Base-by-base conservation (phyloP, 164 flowering plant genomes). In the Aristolochia contorta region DNA sequence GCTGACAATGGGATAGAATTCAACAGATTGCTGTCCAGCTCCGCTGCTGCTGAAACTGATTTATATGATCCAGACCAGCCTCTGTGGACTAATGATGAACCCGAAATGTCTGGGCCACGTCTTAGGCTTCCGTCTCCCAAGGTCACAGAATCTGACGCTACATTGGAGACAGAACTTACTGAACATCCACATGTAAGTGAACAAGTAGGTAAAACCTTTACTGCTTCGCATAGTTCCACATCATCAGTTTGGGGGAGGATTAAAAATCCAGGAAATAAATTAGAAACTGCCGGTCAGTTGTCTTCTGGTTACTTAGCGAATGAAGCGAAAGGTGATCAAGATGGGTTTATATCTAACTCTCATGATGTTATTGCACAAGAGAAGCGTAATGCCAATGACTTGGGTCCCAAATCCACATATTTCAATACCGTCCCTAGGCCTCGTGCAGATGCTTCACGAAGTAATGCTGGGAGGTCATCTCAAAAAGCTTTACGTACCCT, bases 11-110 rank as follows among this genome's bases (percentile, higher is more conserved):
- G 66, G 24, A 54, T 72, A 21, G 73, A 75, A 60, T 66, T 74
- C 65, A 75, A 72, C 66, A 78, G 77, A 65, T 54, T 70, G 48
- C 65, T 70, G 50, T 56, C 77, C 54, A 71, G 68, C 69, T 56
- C 79, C 69, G 65, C 71, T 61, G 69, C 60, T 66, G 77, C 65
- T 71, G 91, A 78, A 68, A 75, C 84, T 63, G 99, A 93, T 72
- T 72, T 86, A 4, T 93, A 93, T 72, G 96, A 93, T 79, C 99
- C 99, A 66, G 99, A 93, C 76, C 92, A 93, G 75, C 99, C 96
- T 57, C 61, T 86, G 37, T 88, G 92, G 97, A 80, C 73, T 68
- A 86, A 78, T 74, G 78, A 75, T 67, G 60, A 72, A 52, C 77
- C 81, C 43, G 86, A 83, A 68, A 69, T 82, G 47, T 81, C 91